Evolutionary conservation across 192 early-diverging fungal species (phyloP).

Genomic region (Backusella australiensis): DNA sequence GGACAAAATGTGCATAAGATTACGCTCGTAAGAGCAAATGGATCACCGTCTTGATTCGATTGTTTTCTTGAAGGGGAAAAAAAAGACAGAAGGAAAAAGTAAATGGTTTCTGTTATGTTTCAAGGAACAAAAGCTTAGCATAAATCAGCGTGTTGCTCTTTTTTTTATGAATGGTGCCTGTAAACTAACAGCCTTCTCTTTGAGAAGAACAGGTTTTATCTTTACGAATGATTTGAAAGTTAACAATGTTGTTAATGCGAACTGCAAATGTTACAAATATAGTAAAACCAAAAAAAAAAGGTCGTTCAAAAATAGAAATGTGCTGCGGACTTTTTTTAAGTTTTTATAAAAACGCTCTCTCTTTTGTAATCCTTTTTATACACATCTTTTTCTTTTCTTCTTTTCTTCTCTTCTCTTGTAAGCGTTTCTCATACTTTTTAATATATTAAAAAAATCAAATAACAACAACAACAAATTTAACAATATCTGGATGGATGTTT

Average conservation of each 20-base stretch:
- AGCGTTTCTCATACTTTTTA: not conserved
- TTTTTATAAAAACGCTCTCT: not conserved
- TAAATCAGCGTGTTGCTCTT: not conserved
- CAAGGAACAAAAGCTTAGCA: not conserved
- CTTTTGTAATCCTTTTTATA: not conserved
- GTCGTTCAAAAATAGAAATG: not conserved
- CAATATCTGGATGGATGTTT: conserved; percentile 23
- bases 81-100: not conserved
- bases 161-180: not conserved
- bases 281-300: not conserved
- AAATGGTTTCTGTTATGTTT: not conserved
- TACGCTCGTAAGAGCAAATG: not conserved
- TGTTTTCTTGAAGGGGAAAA: not conserved
- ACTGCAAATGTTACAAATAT: not conserved
- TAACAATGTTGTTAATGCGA: not conserved
- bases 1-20: not conserved
- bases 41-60: not conserved
- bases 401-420: not conserved
- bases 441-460: not conserved
- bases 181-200: not conserved
- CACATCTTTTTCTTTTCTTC: not conserved
- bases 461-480: not conserved
- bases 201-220: not conserved
- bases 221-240: not conserved
- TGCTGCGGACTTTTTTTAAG: not conserved